Percentiles rank a stretch among this genome's conserved stretches.
phyloP scores from a whole-genome alignment of 2,329 filamentous ascomycete species.

The Penicillium griseofulvum region DNA sequence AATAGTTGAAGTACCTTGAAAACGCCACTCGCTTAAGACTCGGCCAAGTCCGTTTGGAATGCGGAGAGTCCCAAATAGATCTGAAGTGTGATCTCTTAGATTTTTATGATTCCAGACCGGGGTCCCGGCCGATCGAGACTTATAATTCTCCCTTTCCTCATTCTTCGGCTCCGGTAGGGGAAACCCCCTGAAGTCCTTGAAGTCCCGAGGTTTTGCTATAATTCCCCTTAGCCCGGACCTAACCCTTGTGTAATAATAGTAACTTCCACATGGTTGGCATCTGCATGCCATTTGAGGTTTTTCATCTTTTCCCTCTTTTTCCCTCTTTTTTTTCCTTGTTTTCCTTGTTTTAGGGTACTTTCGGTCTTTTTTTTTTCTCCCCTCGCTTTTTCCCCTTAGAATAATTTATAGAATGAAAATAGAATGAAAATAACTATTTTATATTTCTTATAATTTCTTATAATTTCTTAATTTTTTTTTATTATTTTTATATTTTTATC shows the following conservation, averaged over 20 bases:
- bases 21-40: slow-evolving; percentile 28
- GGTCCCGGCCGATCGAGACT: slow-evolving; percentile 12
- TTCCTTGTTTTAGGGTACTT: background rate
- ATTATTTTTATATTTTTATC: no score
- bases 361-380: slow-evolving; percentile 7
- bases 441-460: no score
- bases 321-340: no score
- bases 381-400: slow-evolving; percentile 10
- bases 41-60: slow-evolving; percentile 24
- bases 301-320: slow-evolving; percentile 2
- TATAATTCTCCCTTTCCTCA: background rate
- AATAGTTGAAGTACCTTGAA: background rate
- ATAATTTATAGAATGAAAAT: background rate
- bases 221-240: background rate
- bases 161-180: slow-evolving; percentile 14
- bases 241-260: slow-evolving; percentile 15
- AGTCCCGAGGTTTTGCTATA: background rate
- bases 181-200: slow-evolving; percentile 2
- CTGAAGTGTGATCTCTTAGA: background rate
- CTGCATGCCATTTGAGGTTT: slow-evolving; percentile 22
- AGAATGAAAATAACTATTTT: no score
- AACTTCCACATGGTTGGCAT: slow-evolving; percentile 35
- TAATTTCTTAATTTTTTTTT: no score
- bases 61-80: slow-evolving; percentile 1
- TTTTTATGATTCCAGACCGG: slow-evolving; percentile 10